phyloP scores from a whole-genome alignment of 2,329 filamentous ascomycete species.

The Verticillium zaregamsianum region DNA sequence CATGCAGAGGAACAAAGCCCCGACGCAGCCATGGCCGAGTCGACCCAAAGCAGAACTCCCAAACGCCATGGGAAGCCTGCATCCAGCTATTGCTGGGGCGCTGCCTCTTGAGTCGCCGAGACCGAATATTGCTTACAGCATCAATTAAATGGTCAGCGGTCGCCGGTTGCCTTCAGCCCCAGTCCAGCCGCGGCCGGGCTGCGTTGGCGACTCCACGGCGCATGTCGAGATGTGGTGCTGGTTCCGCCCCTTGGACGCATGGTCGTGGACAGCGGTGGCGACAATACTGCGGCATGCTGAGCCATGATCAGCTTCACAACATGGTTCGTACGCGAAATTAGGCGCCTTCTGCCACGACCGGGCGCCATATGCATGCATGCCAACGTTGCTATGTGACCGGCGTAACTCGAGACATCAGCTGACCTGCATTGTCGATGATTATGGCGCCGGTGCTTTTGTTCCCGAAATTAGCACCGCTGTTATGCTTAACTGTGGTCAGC shows the following conservation, averaged over 20 bases:
- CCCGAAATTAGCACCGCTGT: no score
- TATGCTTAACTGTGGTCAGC: no score
- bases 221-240: background rate
- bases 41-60: background rate
- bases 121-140: background rate
- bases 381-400: no score
- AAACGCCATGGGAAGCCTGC: background rate
- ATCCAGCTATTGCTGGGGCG: background rate
- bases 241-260: background rate
- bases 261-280: background rate
- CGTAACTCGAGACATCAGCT: no score
- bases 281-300: background rate
- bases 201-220: background rate
- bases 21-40: background rate
- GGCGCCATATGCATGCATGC: no score
- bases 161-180: background rate
- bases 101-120: background rate
- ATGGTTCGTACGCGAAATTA: no score
- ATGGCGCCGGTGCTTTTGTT: no score
- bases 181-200: background rate
- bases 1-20: background rate
- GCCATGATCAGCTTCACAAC: no score
- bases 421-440: no score
- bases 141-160: background rate
- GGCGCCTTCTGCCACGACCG: no score